A percentile compares a stretch with the other conserved stretches of the same genome.
phyloP scores from a whole-genome alignment of 192 early-diverging fungal species.

The Helicostylum pulchrum region DNA sequence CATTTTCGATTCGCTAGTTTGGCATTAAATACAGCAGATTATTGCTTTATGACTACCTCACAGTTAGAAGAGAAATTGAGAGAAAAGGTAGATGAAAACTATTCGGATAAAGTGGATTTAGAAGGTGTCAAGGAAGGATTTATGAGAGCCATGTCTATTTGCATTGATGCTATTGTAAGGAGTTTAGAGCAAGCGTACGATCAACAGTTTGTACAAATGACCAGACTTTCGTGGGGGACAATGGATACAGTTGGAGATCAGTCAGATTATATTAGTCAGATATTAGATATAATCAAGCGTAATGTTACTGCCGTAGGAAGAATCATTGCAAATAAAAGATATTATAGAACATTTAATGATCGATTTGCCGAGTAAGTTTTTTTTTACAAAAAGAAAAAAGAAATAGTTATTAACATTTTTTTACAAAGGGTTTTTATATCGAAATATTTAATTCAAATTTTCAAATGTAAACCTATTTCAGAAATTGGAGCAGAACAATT shows the following conservation, averaged over 20 bases:
- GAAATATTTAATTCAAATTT: conserved; percentile 68
- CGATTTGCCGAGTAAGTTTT: conserved; percentile 79
- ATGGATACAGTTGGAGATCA: conserved; percentile 93
- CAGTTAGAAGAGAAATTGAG: conserved; percentile 91
- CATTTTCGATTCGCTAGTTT: conserved; percentile 70
- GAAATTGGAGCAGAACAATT: conserved; percentile 97
- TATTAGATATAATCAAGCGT: conserved; percentile 55
- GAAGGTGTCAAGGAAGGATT: conserved; percentile 75
- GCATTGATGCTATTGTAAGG: conserved; percentile 65
- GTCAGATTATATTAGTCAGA: conserved; percentile 74
- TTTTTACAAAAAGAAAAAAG: conserved; percentile 5
- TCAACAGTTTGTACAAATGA: conserved; percentile 67
- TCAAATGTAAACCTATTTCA: conserved; percentile 75
- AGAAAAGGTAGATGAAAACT: conserved; percentile 73
- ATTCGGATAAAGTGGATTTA: conserved; percentile 69
- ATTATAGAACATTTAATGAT: conserved; percentile 88
- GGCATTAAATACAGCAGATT: conserved; percentile 94
- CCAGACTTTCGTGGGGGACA: conserved; percentile 73
- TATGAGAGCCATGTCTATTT: conserved; percentile 59
- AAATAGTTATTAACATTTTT: background rate
- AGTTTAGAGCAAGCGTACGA: conserved; percentile 68
- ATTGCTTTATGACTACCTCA: conserved; percentile 79
- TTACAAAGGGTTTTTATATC: conserved; percentile 62
- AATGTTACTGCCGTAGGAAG: conserved; percentile 58
- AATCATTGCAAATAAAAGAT: conserved; percentile 66